Percentiles rank a stretch among this genome's conserved stretches.
Evolutionary conservation across 2,329 filamentous ascomycete genomes (phyloP).

Genomic region (Gremmenia infestans): DNA sequence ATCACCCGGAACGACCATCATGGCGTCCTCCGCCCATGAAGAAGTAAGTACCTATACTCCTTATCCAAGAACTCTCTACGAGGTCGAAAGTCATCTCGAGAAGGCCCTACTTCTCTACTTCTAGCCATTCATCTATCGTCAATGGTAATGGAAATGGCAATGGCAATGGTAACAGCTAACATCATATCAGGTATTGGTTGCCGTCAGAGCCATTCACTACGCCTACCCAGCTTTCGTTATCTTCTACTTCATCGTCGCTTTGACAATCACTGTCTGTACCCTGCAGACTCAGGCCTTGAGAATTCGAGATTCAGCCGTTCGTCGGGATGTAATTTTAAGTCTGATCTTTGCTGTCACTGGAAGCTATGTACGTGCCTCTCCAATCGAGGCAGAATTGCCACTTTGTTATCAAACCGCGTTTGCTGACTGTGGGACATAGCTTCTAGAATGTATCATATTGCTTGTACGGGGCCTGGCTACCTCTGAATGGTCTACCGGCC

Average conservation of each 20-base stretch:
- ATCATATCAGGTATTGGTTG: slow-evolving; percentile 13
- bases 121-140: not conserved
- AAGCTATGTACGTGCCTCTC: slow-evolving; percentile 39
- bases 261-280: slow-evolving; percentile 47
- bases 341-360: slow-evolving; percentile 33
- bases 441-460: slow-evolving; percentile 27
- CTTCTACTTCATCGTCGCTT: slow-evolving; percentile 50
- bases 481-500: slow-evolving; percentile 20
- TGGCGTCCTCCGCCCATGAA: not conserved
- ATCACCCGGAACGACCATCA: not conserved
- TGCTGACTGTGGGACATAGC: slow-evolving; percentile 34
- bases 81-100: no score
- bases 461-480: slow-evolving; percentile 21
- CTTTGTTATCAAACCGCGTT: not conserved
- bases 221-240: slow-evolving; percentile 53
- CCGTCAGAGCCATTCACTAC: slow-evolving; percentile 45
- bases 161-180: slow-evolving; percentile 4
- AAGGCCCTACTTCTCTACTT: not conserved
- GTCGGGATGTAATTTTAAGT: slow-evolving; percentile 40
- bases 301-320: slow-evolving; percentile 34
- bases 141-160: not conserved
- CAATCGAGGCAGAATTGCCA: slow-evolving; percentile 27
- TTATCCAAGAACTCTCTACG: no score
- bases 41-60: not conserved
- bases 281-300: slow-evolving; percentile 43